Evolutionary conservation across 495 filamentous ascomycete species (phyloP).

Genomic region (Aspergillus sclerotioniger): DNA sequence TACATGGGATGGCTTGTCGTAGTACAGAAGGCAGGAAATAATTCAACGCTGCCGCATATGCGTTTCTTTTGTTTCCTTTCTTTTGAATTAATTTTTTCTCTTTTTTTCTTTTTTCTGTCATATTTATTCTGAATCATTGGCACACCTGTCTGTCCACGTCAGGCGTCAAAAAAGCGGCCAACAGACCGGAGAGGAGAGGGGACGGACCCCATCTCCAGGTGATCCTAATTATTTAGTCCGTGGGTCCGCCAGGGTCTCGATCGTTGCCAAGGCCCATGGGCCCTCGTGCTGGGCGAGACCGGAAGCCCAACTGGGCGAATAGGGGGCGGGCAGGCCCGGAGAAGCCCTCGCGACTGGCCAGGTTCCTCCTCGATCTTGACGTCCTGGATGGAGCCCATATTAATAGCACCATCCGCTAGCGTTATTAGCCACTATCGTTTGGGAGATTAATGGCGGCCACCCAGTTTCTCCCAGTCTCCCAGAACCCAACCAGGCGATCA

Average conservation of each 20-base stretch:
- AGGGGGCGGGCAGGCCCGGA: neutral
- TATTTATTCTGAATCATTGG: too few species aligned
- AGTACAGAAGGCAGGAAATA: too few species aligned
- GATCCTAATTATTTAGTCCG: conserved; percentile 14
- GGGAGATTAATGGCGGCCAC: neutral
- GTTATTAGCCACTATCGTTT: neutral
- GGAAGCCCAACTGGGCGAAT: neutral
- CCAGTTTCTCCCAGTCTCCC: neutral
- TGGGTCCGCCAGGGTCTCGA: conserved; percentile 25
- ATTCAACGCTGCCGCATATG: too few species aligned
- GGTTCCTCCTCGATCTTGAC: neutral
- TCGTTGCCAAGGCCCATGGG: conserved; percentile 18
- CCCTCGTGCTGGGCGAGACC: conserved; percentile 11
- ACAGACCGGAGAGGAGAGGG: neutral
- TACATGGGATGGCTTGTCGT: neutral
- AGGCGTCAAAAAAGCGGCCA: too few species aligned
- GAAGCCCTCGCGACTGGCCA: neutral
- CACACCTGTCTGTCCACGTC: too few species aligned
- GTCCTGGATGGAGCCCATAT: neutral
- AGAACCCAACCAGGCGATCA: neutral
- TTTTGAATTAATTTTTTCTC: neutral
- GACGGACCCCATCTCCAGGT: conserved; percentile 9
- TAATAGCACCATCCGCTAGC: neutral
- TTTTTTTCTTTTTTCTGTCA: too few species aligned
- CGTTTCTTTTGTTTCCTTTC: conserved; percentile 3